Evolutionary conservation across 2,329 filamentous ascomycete genomes (phyloP), one percentile per base, ranked within the genome.

Genomic region (Fusarium zealandicum): DNA sequence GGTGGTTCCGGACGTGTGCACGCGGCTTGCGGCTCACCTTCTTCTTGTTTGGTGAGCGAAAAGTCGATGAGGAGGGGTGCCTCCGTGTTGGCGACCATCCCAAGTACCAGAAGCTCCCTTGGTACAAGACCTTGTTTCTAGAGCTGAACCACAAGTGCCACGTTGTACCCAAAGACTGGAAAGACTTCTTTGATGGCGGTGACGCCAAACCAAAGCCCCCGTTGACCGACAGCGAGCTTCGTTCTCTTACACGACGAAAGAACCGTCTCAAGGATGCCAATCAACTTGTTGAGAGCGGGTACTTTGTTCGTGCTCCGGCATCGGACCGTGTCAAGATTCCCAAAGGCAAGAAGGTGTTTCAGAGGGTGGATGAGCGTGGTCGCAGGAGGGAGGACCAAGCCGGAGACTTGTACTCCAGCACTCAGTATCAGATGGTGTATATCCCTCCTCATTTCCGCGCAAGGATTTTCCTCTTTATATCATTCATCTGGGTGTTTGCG

Each of bases 261-360:
- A 70, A 57, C 3, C 52, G 64, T 0, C 78, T 86, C 0, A 78
- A 84, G n/a, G 62, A 69, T 0, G 73, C 80, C 0, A 73, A 77
- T 1, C 79, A 85, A 54, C 73, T 96, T 52, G 70, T 86, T 13
- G 82, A 83, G 3, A 86, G 93, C 64, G 95, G 95, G 5, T 85
- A 82, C 52, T 98, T 93, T 71, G 93, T 97, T 18, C 87, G 92
- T 38, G 91, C 92, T n/a, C 95, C 95, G 10, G 93, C 92, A 14
- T 96, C 92, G 1, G 95, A 99, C 72, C 92, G 96, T 71, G 90
- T 97, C 62, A 92, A 96, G 68, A 93, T 98, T 30, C 90, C 92
- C 4, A 96, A 96, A 73, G 90, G 90, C 32, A 83, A 82, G 39
- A 78, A 81, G 13, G 93, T 96, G 4, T 98, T 99, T 69, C 77